Percentiles rank a stretch among this genome's conserved stretches.
Evolutionary conservation across 2,329 filamentous ascomycete species (phyloP).

Genomic region (Cladophialophora exuberans): DNA sequence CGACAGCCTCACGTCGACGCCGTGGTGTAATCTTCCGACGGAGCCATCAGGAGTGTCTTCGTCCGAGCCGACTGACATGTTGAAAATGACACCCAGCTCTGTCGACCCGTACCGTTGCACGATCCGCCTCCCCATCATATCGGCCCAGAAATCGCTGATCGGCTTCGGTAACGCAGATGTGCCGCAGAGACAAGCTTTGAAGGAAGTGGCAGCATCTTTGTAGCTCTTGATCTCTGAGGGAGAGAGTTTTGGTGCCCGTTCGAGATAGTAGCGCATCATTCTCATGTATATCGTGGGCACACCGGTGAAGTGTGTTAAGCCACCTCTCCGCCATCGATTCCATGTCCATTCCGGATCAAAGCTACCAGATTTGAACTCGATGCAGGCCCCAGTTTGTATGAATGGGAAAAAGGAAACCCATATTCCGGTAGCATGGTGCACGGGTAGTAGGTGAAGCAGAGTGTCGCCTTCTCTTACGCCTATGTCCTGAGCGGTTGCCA

Average conservation of each 20-base stretch:
- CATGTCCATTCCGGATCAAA: constrained; percentile 44
- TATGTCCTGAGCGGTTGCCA: constrained; percentile 33
- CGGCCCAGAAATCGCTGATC: constrained; percentile 56
- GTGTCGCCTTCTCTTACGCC: constrained; percentile 36
- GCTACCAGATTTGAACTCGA: constrained; percentile 48
- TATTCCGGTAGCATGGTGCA: constrained; percentile 38
- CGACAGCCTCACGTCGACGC: constrained; percentile 46
- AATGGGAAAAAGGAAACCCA: constrained; percentile 41
- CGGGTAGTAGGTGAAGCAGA: constrained; percentile 41
- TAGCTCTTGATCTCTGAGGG: constrained; percentile 40
- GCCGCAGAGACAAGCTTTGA: constrained; percentile 35
- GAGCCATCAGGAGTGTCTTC: constrained; percentile 34
- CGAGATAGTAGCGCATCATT: constrained; percentile 41
- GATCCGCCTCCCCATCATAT: constrained; percentile 47
- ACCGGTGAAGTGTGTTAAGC: constrained; percentile 44
- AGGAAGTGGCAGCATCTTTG: constrained; percentile 43
- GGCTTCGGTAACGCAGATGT: constrained; percentile 55
- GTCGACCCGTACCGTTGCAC: constrained; percentile 50
- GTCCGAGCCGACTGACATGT: constrained; percentile 41
- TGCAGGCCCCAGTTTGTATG: constrained; percentile 44
- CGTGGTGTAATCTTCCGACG: constrained; percentile 43
- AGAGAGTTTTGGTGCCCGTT: constrained; percentile 30
- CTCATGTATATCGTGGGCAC: constrained; percentile 51
- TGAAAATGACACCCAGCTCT: constrained; percentile 50
- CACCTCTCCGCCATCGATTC: constrained; percentile 42